Evolutionary conservation across 345 rosid species (phyloP).

Genomic region (Citrus trifoliata): DNA sequence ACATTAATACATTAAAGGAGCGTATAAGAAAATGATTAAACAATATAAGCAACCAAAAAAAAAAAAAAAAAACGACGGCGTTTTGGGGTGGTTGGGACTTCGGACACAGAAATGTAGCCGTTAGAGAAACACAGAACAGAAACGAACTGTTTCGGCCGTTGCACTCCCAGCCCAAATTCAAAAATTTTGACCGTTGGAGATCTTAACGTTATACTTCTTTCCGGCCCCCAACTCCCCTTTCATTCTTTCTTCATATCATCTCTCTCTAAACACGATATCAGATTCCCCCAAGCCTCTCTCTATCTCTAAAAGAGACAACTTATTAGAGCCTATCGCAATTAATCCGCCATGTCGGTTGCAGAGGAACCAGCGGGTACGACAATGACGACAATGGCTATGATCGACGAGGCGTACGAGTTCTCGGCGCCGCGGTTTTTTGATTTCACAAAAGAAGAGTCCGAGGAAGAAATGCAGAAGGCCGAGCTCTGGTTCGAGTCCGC

Average conservation of each 20-base stretch:
- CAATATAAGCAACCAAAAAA: not conserved
- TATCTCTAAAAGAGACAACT: not conserved
- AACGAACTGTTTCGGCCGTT: conserved; percentile 30
- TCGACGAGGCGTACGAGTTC: conserved; percentile 80
- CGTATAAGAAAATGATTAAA: too few relatives aligned
- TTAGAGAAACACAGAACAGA: conserved; percentile 24
- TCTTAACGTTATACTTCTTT: conserved; percentile 27
- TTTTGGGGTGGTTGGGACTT: not conserved
- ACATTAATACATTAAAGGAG: too few relatives aligned
- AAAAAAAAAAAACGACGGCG: conserved; percentile 32
- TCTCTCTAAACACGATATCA: not conserved
- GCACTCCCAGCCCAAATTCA: conserved; percentile 24
- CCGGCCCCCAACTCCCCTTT: not conserved
- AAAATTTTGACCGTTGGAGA: conserved; percentile 66
- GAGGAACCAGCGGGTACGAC: conserved; percentile 25
- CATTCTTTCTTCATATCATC: not conserved
- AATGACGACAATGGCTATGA: conserved; percentile 21
- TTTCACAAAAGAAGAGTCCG: conserved; percentile 65
- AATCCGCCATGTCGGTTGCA: conserved; percentile 16
- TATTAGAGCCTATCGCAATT: not conserved
- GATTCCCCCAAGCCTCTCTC: not conserved
- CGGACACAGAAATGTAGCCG: conserved; percentile 41
- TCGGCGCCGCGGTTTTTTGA: conserved; percentile 90
- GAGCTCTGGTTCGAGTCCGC: conserved; percentile 89
- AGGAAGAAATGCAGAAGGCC: conserved; percentile 57